Evolutionary conservation across 2,329 filamentous ascomycete genomes (phyloP), one percentile per base, ranked within the genome.

Genomic region (Cordyceps cicadae): DNA sequence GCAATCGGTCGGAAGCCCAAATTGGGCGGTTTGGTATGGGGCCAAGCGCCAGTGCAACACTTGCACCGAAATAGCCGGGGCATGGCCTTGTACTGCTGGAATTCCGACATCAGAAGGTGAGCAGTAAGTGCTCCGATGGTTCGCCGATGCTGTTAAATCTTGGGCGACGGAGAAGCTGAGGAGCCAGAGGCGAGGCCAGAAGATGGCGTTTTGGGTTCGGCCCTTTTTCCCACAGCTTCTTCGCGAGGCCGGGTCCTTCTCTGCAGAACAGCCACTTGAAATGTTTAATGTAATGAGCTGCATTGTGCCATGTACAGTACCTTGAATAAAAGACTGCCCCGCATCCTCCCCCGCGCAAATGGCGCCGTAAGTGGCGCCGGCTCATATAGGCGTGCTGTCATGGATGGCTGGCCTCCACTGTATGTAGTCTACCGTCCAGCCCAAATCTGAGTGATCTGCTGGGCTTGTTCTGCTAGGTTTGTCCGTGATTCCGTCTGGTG

Each of bases 201-300:
- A 59, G 21, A 53, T 52, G 56, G 56, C 56, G 56, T 37, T 59
- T 53, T 37, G 37, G 8, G 50, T 60, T 60, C 58, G 58, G 58
- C 26, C 58, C 58, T 54, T 49, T 37, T 41, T 60, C 41, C 21
- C 26, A 32, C 54, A 53, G 49, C 49, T 49, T 32, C 24, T 53
- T 45, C 8, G 24, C 41, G 11, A 43, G 11, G 17, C 39, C 46
- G 34, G 51, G 56, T 46, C 32, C 49, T 46, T 43, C 48, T 58
- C 21, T 58, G 46, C 52, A 21, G 9, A 41, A 32, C 19, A 50
- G 41, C 24, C 19, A n/a, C n/a, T 32, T 26, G 37, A 43, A 8
- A 15, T 43, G 14, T 43, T 43, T 43, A 5, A 37, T 37, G n/a
- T 24, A 17, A 7, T 8, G 45, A 50, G 21, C 46, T 50, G 48